Conservation (phyloP, 192 early-diverging fungal genomes). For the Coemansia sp. region DNA sequence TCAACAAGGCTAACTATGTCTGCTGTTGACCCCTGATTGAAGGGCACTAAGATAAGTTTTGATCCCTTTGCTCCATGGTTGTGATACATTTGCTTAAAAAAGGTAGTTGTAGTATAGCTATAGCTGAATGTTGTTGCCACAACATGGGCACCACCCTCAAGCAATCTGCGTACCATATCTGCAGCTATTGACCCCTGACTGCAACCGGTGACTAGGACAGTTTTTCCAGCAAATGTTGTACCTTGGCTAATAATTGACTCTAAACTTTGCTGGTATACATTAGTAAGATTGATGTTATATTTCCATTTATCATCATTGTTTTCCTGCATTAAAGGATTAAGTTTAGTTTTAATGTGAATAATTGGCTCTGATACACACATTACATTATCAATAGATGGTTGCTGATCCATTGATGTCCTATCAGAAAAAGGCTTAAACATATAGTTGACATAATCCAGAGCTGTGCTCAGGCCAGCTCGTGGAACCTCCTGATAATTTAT, state of each 20-base stretch:
- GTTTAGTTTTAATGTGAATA: conserved; percentile 14
- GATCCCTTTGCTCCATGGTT: conserved; percentile 82
- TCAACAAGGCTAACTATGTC: conserved; percentile 74
- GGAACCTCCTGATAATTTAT: too few species aligned
- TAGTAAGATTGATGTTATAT: conserved; percentile 64
- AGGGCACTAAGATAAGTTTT: conserved; percentile 85
- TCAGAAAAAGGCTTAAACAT: too few species aligned
- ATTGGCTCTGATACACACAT: too few species aligned
- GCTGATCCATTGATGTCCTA: conserved; percentile 50
- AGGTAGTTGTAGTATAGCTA: conserved; percentile 67
- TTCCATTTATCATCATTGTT: conserved; percentile 64
- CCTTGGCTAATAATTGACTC: conserved; percentile 61
- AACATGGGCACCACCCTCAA: conserved; percentile 90
- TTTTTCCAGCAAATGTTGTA: conserved; percentile 80
- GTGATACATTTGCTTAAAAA: conserved; percentile 87
- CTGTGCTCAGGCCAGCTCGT: too few species aligned
- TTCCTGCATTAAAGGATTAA: conserved; percentile 6
- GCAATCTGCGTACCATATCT: conserved; percentile 79
- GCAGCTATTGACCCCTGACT: conserved; percentile 89
- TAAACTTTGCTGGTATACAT: conserved; percentile 73
- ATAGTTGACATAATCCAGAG: too few species aligned
- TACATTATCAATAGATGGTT: conserved; percentile 50
- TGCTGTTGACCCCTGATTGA: conserved; percentile 85
- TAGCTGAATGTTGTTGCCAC: conserved; percentile 91
- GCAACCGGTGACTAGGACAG: conserved; percentile 86